These are phyloP conservation scores for Myochromella boudieri DNA, from an alignment of 768 basidiomycete species.

Conservation along the genomic window DNA sequence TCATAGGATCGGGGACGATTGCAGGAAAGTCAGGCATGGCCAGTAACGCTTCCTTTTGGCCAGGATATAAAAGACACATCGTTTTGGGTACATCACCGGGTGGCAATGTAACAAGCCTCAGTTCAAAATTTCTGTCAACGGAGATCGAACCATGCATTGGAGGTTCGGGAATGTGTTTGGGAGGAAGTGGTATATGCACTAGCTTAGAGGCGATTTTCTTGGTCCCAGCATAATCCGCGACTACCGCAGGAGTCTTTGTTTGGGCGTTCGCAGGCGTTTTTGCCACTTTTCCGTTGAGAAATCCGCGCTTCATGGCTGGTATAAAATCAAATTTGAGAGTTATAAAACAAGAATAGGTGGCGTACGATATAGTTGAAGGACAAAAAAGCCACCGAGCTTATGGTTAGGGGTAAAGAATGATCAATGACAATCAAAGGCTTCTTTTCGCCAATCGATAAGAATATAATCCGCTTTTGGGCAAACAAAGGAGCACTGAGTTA, in stretches of 20 bases:
- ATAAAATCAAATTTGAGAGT: too few species aligned
- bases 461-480: too few species aligned
- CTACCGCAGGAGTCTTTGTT: too few species aligned
- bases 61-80: slow-evolving; percentile 11
- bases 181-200: too few species aligned
- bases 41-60: slow-evolving; percentile 3
- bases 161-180: too few species aligned
- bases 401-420: neutral
- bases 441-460: too few species aligned
- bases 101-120: too few species aligned
- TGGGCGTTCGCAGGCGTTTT: neutral
- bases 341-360: neutral
- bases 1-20: neutral
- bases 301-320: slow-evolving; percentile 7
- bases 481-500: too few species aligned
- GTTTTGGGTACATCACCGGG: neutral
- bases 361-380: neutral
- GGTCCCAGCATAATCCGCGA: too few species aligned
- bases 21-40: slow-evolving; percentile 11
- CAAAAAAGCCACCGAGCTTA: neutral
- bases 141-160: neutral
- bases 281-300: slow-evolving; percentile 1
- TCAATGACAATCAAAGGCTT: too few species aligned
- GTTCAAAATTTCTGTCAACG: too few species aligned
- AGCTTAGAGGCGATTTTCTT: too few species aligned